Percentiles rank a stretch among this genome's conserved stretches.
Evolutionary conservation across 106 monocot species (phyloP).

Genomic region (Phalaenopsis aphrodite): DNA sequence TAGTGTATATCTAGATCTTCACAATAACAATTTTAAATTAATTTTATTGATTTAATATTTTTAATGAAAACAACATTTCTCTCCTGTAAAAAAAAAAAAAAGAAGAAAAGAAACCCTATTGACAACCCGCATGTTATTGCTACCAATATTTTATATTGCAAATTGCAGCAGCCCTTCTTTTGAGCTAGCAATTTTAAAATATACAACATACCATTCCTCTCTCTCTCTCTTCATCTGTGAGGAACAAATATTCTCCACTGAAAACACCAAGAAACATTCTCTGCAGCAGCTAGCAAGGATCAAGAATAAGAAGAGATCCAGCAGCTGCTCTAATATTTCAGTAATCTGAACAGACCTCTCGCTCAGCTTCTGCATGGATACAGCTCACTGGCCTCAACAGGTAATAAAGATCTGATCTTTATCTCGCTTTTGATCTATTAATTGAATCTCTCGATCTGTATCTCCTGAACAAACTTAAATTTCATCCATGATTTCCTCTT

Average conservation of each 20-base stretch:
- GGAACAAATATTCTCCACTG: conserved; percentile 6
- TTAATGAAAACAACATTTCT: too few species aligned
- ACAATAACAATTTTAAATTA: too few species aligned
- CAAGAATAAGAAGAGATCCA: not conserved
- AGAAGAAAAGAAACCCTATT: too few species aligned
- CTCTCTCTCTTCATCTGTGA: conserved; percentile 4
- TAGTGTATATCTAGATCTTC: too few species aligned
- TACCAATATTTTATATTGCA: not conserved
- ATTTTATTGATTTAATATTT: too few species aligned
- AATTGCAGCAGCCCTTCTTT: not conserved
- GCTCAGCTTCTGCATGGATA: not conserved
- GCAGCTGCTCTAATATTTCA: not conserved
- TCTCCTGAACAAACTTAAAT: not conserved
- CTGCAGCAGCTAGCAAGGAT: not conserved
- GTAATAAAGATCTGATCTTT: conserved; percentile 4
- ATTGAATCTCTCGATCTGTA: not conserved
- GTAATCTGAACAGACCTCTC: not conserved
- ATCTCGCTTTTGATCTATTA: not conserved
- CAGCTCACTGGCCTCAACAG: conserved; percentile 8
- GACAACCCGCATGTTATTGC: not conserved
- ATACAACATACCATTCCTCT: not conserved
- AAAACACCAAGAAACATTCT: not conserved
- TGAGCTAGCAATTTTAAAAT: not conserved
- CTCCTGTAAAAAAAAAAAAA: too few species aligned
- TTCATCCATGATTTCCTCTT: conserved; percentile 1